Evolutionary conservation across 1,284 basidiomycete species (phyloP).

Genomic region (Thecaphora frezii): DNA sequence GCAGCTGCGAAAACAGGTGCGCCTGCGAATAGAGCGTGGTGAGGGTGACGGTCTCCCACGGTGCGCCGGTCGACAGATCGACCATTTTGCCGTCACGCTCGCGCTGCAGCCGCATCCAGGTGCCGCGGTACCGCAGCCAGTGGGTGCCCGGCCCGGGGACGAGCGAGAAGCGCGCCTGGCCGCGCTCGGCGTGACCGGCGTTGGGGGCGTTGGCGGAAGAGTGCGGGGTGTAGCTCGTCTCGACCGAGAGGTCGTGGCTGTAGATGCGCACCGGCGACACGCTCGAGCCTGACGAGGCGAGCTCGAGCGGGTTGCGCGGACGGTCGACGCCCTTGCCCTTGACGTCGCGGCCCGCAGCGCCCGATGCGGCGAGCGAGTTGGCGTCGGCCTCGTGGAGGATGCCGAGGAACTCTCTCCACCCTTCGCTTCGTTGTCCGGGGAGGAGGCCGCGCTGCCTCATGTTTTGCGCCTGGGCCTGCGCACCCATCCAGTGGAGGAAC

Average conservation of each 20-base stretch:
- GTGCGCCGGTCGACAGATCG: constrained; percentile 84
- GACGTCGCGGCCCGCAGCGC: constrained; percentile 7
- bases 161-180: constrained; percentile 71
- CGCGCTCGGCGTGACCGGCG: constrained; percentile 35
- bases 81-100: constrained; percentile 77
- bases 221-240: constrained; percentile 65
- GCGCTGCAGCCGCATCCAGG: constrained; percentile 90
- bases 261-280: constrained; percentile 60
- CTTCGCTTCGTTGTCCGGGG: constrained; percentile 41
- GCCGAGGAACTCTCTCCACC: constrained; percentile 46
- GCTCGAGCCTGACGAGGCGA: constrained; percentile 50
- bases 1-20: constrained; percentile 74
- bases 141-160: constrained; percentile 95
- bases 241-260: constrained; percentile 85
- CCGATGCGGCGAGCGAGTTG: no score
- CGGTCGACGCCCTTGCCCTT: neutral
- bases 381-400: neutral
- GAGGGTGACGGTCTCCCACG: constrained; percentile 96
- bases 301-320: constrained; percentile 57
- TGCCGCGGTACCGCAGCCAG: constrained; percentile 83
- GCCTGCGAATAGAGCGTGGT: constrained; percentile 88
- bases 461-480: constrained; percentile 57
- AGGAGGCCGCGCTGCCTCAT: constrained; percentile 45
- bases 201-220: constrained; percentile 25
- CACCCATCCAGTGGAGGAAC: constrained; percentile 96